Percentiles rank a stretch among this genome's conserved stretches.
Evolutionary conservation across 352 stramenopile genomes (phyloP).

Genomic region (Pythium vanterpoolii): DNA sequence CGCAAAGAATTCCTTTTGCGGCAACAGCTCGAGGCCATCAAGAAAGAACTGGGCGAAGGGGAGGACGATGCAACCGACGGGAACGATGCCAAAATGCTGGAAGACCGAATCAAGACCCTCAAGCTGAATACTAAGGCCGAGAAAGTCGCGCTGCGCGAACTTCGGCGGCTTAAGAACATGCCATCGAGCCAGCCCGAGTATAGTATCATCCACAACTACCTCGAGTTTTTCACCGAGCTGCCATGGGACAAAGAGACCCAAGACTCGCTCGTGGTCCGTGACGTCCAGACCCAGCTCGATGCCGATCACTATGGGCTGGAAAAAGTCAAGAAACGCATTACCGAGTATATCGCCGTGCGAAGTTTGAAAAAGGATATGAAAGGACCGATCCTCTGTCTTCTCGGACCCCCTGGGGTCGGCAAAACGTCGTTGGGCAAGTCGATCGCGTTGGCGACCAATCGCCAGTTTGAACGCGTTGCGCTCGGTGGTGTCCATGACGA

Average conservation of each 20-base stretch:
- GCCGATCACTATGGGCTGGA: conserved; percentile 80
- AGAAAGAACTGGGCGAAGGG: conserved; percentile 94
- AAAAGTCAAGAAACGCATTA: conserved; percentile 84
- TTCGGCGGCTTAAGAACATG: conserved; percentile 72
- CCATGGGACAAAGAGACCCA: conserved; percentile 56
- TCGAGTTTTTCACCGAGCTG: conserved; percentile 77
- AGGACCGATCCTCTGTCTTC: conserved; percentile 86
- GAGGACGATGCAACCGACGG: conserved; percentile 38
- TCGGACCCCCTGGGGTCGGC: conserved; percentile 79
- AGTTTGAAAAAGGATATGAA: conserved; percentile 81
- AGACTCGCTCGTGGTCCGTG: conserved; percentile 53
- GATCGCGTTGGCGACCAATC: conserved; percentile 67
- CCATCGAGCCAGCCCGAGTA: conserved; percentile 75
- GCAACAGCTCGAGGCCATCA: conserved; percentile 99
- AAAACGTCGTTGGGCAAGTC: conserved; percentile 85
- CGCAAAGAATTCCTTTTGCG: conserved; percentile 93
- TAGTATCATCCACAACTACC: conserved; percentile 75
- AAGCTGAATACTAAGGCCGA: conserved; percentile 49
- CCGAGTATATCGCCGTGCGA: conserved; percentile 83
- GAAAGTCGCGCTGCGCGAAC: conserved; percentile 58
- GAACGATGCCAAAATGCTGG: conserved; percentile 53
- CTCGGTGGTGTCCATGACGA: conserved; percentile 81
- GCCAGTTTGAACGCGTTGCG: conserved; percentile 73
- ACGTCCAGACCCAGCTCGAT: conserved; percentile 63
- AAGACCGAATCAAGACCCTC: conserved; percentile 53